These are phyloP conservation scores for Zygotorulaspora florentina DNA, from an alignment of 805 yeast genomes.

Conservation along the genomic window DNA sequence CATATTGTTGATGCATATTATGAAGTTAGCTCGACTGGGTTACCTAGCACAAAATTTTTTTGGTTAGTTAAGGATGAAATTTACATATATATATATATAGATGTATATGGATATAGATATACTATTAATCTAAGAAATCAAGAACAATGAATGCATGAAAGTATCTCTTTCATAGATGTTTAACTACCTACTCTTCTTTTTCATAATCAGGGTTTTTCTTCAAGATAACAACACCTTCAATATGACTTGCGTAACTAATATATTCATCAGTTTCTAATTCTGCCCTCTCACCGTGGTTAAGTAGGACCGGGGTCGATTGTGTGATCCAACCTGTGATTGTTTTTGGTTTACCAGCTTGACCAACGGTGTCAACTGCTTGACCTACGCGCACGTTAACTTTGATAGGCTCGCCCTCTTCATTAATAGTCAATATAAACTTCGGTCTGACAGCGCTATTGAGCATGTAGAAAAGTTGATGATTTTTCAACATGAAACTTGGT, in stretches of 20 bases:
- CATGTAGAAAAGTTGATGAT: conserved; percentile 81
- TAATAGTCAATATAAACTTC: conserved; percentile 86
- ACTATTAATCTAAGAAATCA: background rate
- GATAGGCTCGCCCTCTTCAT: conserved; percentile 83
- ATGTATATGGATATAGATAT: conserved; percentile 1
- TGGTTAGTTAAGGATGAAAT: background rate
- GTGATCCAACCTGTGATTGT: conserved; percentile 99
- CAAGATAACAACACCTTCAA: conserved; percentile 92
- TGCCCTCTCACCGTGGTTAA: conserved; percentile 93
- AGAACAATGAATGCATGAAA: background rate
- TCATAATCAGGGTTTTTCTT: conserved; percentile 84
- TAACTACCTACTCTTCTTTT: conserved; percentile 45
- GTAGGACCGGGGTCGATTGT: conserved; percentile 92
- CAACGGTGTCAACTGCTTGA: conserved; percentile 97
- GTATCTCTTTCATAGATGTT: background rate
- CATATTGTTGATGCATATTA: background rate
- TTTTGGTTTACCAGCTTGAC: conserved; percentile 98
- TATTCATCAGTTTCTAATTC: conserved; percentile 90
- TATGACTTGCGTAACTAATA: conserved; percentile 68
- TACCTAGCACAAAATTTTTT: background rate
- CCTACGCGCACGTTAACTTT: conserved; percentile 98
- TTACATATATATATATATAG: conserved; percentile 1
- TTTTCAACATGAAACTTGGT: conserved; percentile 77
- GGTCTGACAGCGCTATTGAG: conserved; percentile 88
- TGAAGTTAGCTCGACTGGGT: background rate